Conservation (phyloP, 176 grass and related monocot species). For the Elaeis guineensis region DNA sequence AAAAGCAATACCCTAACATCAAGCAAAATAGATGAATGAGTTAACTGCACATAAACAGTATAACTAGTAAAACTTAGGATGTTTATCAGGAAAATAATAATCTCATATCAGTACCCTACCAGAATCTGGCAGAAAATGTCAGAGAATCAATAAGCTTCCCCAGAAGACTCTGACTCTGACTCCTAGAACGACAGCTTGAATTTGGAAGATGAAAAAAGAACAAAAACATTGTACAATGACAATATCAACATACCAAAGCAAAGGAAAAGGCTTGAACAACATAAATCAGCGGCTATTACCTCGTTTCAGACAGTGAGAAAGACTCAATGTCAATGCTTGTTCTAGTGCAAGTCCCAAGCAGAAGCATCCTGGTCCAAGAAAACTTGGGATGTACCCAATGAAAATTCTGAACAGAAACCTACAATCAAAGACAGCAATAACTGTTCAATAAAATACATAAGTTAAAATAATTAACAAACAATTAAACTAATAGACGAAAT, state of each 20-base stretch:
- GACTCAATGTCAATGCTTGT: conserved; percentile 50
- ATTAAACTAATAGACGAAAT: too few species aligned
- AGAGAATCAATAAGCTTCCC: conserved; percentile 60
- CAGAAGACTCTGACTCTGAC: conserved; percentile 29
- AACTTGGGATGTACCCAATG: conserved; percentile 37
- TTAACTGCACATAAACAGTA: too few species aligned
- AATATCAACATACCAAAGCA: conserved; percentile 5
- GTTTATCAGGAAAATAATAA: neutral
- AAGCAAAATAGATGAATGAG: conserved; percentile 17
- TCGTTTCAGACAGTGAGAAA: conserved; percentile 58
- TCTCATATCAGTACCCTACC: conserved; percentile 25
- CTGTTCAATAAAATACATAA: conserved; percentile 4
- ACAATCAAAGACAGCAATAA: conserved; percentile 1
- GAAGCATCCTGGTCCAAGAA: conserved; percentile 39
- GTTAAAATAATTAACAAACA: conserved; percentile 13
- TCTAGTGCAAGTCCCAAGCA: conserved; percentile 66
- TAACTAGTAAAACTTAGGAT: neutral
- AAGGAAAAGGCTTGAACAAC: neutral
- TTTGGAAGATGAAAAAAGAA: conserved; percentile 19
- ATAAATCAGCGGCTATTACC: conserved; percentile 31
- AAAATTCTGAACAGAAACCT: conserved; percentile 78
- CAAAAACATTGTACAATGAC: conserved; percentile 4
- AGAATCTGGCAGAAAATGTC: conserved; percentile 64
- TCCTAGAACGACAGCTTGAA: conserved; percentile 38
- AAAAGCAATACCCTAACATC: conserved; percentile 62